phyloP scores from a whole-genome alignment of 2,329 filamentous ascomycete genomes.

The Penicillium sclerotigenum region DNA sequence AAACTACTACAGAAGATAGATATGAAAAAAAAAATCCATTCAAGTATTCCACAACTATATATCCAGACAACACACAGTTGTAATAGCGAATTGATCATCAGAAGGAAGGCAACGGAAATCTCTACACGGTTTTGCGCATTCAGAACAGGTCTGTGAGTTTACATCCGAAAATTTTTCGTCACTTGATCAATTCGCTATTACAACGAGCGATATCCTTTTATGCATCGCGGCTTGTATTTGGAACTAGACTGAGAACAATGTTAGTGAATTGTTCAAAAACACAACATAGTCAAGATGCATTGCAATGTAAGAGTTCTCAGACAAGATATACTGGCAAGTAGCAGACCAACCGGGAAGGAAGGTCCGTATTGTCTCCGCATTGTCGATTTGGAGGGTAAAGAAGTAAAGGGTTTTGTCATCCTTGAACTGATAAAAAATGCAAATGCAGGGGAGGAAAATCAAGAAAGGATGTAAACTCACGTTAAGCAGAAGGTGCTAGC shows the following conservation, averaged over 20 bases:
- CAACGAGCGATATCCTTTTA: slow-evolving; percentile 1
- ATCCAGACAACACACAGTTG: slow-evolving; percentile 5
- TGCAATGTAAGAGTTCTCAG: slow-evolving; percentile 47
- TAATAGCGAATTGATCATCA: slow-evolving; percentile 56
- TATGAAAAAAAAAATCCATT: background rate
- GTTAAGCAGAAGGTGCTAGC: background rate
- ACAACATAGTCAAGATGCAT: slow-evolving; percentile 4
- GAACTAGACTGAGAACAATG: background rate
- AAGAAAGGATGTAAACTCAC: slow-evolving; percentile 24
- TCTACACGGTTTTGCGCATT: slow-evolving; percentile 97
- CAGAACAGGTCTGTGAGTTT: slow-evolving; percentile 74
- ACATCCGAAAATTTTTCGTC: slow-evolving; percentile 98
- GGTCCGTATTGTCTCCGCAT: slow-evolving; percentile 62
- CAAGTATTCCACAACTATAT: slow-evolving; percentile 18
- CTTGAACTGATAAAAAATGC: slow-evolving; percentile 35
- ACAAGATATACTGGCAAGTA: slow-evolving; percentile 71
- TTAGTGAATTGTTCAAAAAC: slow-evolving; percentile 2
- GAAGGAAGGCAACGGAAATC: slow-evolving; percentile 99
- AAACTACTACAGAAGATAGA: background rate
- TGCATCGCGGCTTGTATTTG: background rate
- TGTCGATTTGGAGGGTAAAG: slow-evolving; percentile 65
- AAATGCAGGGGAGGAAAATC: slow-evolving; percentile 1
- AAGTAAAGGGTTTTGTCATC: slow-evolving; percentile 63
- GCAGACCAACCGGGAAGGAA: slow-evolving; percentile 62
- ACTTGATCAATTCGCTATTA: slow-evolving; percentile 32